Conservation (phyloP, 495 filamentous ascomycete genomes). For the Trichoderma reesei region DNA sequence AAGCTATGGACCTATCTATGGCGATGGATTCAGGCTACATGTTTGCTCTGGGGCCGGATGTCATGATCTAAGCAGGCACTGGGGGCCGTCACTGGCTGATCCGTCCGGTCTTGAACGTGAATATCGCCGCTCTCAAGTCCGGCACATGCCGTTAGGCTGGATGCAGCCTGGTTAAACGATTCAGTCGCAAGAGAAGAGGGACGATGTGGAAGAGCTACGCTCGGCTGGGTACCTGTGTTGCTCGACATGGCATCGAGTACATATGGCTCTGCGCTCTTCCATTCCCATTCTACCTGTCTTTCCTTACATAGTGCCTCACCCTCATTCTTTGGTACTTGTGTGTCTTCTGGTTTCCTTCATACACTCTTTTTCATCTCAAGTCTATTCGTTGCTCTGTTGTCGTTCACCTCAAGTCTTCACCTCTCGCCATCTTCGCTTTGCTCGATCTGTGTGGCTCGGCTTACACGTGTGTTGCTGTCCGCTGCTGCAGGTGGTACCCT, state of each 20-base stretch:
- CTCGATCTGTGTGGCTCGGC: neutral
- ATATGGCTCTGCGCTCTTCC: neutral
- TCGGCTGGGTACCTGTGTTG: no score
- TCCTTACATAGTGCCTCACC: neutral
- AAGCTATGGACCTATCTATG: neutral
- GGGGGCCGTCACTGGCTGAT: neutral
- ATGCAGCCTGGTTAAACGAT: neutral
- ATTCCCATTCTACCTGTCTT: neutral
- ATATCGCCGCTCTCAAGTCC: neutral
- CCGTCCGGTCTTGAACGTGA: neutral
- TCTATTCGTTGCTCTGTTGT: no score
- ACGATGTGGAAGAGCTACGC: neutral
- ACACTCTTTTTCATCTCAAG: neutral
- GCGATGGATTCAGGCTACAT: conserved; percentile 4
- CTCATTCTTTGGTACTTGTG: neutral
- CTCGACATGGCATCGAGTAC: no score
- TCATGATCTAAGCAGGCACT: neutral
- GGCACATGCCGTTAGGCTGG: neutral
- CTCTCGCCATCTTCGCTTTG: neutral
- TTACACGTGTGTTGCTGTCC: neutral
- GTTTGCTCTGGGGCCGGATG: neutral
- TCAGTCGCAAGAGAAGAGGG: neutral
- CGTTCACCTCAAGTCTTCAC: neutral
- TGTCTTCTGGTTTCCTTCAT: neutral
- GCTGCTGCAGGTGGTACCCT: neutral